A percentile compares a stretch with the other conserved stretches of the same genome.
Evolutionary conservation across 2,329 filamentous ascomycete genomes (phyloP).

Genomic region (Fusarium goolgardi): DNA sequence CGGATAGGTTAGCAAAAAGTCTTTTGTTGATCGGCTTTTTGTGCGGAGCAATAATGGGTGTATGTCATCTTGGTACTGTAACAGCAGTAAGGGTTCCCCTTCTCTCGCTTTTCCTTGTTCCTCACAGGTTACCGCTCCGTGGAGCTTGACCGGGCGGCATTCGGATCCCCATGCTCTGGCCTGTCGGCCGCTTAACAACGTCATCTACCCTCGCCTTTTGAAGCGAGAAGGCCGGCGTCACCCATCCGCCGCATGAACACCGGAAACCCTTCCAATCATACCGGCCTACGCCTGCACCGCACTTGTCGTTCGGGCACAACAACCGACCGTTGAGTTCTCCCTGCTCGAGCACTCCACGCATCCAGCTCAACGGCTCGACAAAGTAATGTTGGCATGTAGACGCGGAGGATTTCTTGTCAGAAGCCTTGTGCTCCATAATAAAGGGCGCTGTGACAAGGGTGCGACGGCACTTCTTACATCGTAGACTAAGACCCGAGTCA

Average conservation of each 20-base stretch:
- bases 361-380: conserved; percentile 93
- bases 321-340: conserved; percentile 86
- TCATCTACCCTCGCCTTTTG: conserved; percentile 87
- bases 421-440: conserved; percentile 71
- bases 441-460: conserved; percentile 68
- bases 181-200: conserved; percentile 45
- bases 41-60: background rate
- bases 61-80: background rate
- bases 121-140: conserved; percentile 52
- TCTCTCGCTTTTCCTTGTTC: background rate
- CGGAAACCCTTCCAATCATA: conserved; percentile 97
- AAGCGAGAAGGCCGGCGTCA: conserved; percentile 89
- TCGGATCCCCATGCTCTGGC: conserved; percentile 61
- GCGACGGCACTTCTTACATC: conserved; percentile 91
- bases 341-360: conserved; percentile 84
- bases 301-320: conserved; percentile 82
- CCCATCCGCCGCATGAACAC: conserved; percentile 91
- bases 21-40: background rate
- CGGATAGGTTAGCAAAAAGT: conserved; percentile 12
- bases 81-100: background rate
- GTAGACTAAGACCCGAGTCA: conserved; percentile 59
- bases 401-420: conserved; percentile 30
- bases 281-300: conserved; percentile 85
- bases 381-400: conserved; percentile 83
- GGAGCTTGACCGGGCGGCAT: conserved; percentile 62